Base-by-base conservation (phyloP, 2,329 filamentous ascomycete genomes). In the Bipolaris cookei region DNA sequence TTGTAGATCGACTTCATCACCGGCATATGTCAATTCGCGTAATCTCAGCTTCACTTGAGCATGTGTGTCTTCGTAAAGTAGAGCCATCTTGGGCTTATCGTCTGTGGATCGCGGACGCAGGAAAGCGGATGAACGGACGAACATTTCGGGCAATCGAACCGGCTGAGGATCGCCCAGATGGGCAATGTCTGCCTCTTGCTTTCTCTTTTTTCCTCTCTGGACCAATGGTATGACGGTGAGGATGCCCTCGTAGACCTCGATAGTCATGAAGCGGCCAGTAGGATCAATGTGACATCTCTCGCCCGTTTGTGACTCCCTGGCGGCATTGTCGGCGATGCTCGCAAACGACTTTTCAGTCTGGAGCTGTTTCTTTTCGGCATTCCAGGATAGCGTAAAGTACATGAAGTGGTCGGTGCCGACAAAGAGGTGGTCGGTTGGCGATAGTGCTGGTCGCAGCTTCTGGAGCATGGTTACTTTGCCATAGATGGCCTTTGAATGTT, bases 361-460 rank as follows among this genome's bases (percentile, higher is more conserved):
- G 13, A 88, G 75, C 51, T 82, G 77, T 18, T 80, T 81, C 21
- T 71, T 77, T 1, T 84, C 76, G 0, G 83, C 70, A 67, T 97
- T 88, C 93, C 95, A 99, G 14, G 84, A 87, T 18, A 97, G 77
- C 1, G 92, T 96, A 76, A 98, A 97, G 79, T 97, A 98, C 69
- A 92, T 88, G 66, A 91, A 90, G 53, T 90, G 87, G 72, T 97
- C 90, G 44, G 95, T 99, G 47, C 92, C 94, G 55, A 99, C 85
- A 73, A 99, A 97, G 59, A 99, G 85, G 60, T 97, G 86, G 66
- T 98, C 92, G 45, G 88, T 91, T 4, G 83, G 78, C 25, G 88
- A 88, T 65, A 91, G 86, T 46, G 87, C 86, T 5, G 93, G 92
- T 23, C 87, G 87, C 45, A 99, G 82, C 69, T 88, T 89, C 70